Conservation (phyloP, 2,329 filamentous ascomycete species). For the Aphanocladium album region DNA sequence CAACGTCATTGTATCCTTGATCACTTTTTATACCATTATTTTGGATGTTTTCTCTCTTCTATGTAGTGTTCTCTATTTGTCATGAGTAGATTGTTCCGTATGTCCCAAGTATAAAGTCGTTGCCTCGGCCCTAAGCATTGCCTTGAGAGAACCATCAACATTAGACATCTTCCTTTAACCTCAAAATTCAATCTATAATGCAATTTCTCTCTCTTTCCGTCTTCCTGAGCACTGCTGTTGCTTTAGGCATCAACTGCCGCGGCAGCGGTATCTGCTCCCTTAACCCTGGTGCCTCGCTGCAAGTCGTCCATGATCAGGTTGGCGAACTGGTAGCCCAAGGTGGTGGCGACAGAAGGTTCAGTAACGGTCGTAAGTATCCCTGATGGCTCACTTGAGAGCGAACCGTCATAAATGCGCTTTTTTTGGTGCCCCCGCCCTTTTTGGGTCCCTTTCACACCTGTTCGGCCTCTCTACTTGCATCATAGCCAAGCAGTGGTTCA, state of each 20-base stretch:
- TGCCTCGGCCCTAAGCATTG: not conserved
- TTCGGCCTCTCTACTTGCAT: too few species aligned
- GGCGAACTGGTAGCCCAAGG: conserved; percentile 12
- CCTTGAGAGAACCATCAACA: not conserved
- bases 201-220: conserved; percentile 2
- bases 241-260: conserved; percentile 17
- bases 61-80: too few species aligned
- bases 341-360: conserved; percentile 12
- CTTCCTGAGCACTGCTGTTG: conserved; percentile 9
- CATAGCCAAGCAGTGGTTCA: too few species aligned
- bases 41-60: not conserved
- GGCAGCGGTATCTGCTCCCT: conserved; percentile 11
- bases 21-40: not conserved
- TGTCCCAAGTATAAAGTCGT: not conserved
- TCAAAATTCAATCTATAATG: not conserved
- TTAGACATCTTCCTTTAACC: not conserved
- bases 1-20: not conserved
- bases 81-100: not conserved
- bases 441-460: too few species aligned
- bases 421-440: too few species aligned
- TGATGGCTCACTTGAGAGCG: too few species aligned
- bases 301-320: conserved; percentile 13
- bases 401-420: too few species aligned
- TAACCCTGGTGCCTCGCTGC: conserved; percentile 13
- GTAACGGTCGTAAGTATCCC: not conserved